These are phyloP conservation scores for Lodderomyces pseudojiufengensis DNA, from an alignment of 1,139 yeast species.

Conservation along the genomic window DNA sequence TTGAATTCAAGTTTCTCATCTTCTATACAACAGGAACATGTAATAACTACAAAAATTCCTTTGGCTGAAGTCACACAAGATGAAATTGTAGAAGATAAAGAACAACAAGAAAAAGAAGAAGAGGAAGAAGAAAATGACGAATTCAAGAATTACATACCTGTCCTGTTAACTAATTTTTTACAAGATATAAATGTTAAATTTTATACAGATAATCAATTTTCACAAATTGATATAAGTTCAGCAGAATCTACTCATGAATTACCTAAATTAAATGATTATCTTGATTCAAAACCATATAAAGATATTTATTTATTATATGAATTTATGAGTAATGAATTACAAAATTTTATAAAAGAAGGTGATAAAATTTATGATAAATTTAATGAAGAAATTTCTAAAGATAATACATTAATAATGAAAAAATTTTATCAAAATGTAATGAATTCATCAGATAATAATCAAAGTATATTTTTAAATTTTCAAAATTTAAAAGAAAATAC, in stretches of 20 bases:
- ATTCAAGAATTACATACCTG: conserved; percentile 26
- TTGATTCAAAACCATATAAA: conserved; percentile 27
- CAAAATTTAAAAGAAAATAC: conserved; percentile 47
- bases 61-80: neutral
- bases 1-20: too few species aligned
- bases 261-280: conserved; percentile 24
- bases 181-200: conserved; percentile 48
- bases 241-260: conserved; percentile 14
- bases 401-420: conserved; percentile 48
- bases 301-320: conserved; percentile 46
- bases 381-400: conserved; percentile 39
- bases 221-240: conserved; percentile 31
- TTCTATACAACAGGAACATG: neutral
- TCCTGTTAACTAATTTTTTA: conserved; percentile 41
- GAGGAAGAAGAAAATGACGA: conserved; percentile 13
- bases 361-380: conserved; percentile 41
- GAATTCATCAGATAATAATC: conserved; percentile 8
- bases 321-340: conserved; percentile 51
- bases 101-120: conserved; percentile 3
- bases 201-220: conserved; percentile 39
- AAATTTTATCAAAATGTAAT: conserved; percentile 39
- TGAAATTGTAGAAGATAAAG: neutral
- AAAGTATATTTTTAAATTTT: conserved; percentile 40
- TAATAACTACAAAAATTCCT: neutral
- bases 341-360: conserved; percentile 49